Base-by-base conservation (phyloP, 2,329 filamentous ascomycete species). In the Colletotrichum sojae region DNA sequence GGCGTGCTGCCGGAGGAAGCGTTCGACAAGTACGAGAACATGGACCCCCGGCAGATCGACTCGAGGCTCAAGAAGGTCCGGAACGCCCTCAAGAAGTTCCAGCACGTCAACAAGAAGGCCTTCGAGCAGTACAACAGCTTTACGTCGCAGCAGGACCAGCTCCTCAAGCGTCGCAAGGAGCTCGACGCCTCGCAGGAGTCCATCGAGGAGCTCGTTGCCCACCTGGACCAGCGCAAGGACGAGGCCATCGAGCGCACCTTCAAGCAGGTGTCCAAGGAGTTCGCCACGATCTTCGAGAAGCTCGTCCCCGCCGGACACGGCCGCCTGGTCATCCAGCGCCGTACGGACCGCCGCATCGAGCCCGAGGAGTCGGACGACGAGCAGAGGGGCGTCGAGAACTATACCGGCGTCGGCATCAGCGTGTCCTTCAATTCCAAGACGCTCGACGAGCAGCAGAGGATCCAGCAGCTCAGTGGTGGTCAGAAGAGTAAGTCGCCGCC, bases 81-180 rank as follows among this genome's bases (percentile, higher is more conserved):
- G 72, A 94, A 97, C 74, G 91, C 93, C 0, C 86, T 98, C 63
- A 98, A 98, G 83, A 97, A 98, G 79, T 98, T 96, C 83, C 94
- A 94, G 63, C 94, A 98, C 76, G 95, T 99, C 83, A 99, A 99
- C 88, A 99, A 98, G 84, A 98, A 99, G 83, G 96, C 96, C 0
- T 97, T 98, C 78, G 97, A 99, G 81, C 96, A 99, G 80, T 99
- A 98, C 84, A 97, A 95, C 83, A 97, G 91, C 82, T 99, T 98
- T 79, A 98, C 95, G 8, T 92, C 91, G 58, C 94, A 98, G 81
- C 92, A 97, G 66, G 95, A 97, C 71, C 92, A 92, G 22, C 86
- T 99, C 18, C 92, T 93, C 57, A 92, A 93, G 76, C 92, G 96
- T 73, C 90, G 95, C 57, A 89, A 91, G 74, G 96, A 98, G 78